Conservation (phyloP, 2,329 filamentous ascomycete species). For the Botrytis aclada region DNA sequence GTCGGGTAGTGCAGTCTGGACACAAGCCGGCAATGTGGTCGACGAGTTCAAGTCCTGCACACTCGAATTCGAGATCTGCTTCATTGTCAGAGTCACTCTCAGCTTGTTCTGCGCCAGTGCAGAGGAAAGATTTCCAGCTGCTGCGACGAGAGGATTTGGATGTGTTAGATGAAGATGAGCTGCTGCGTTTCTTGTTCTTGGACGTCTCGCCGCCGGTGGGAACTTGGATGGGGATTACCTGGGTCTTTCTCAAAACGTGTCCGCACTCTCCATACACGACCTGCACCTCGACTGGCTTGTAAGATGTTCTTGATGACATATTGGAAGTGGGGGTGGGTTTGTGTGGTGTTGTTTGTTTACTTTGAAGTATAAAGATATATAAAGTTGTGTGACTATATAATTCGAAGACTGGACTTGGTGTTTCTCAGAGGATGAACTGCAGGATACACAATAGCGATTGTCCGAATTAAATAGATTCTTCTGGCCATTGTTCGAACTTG, state of each 20-base stretch:
- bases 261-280: background rate
- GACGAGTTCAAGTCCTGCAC: background rate
- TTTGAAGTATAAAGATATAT: background rate
- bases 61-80: background rate
- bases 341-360: background rate
- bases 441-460: background rate
- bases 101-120: background rate
- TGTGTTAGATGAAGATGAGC: background rate
- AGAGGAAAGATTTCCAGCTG: constrained; percentile 14
- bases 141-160: constrained; percentile 2
- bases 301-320: constrained; percentile 7
- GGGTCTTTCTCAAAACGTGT: background rate
- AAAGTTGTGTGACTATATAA: background rate
- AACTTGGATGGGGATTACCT: background rate
- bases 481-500: background rate
- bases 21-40: background rate
- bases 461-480: constrained; percentile 5
- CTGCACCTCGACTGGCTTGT: background rate
- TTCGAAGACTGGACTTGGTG: background rate
- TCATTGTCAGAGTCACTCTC: constrained; percentile 11
- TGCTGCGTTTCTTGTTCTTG: background rate
- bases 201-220: background rate
- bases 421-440: background rate
- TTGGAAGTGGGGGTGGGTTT: background rate
- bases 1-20: background rate